A percentile compares a stretch with the other conserved stretches of the same genome.
Evolutionary conservation across 345 rosid genomes (phyloP).

Genomic region (Limnanthes douglasii): DNA sequence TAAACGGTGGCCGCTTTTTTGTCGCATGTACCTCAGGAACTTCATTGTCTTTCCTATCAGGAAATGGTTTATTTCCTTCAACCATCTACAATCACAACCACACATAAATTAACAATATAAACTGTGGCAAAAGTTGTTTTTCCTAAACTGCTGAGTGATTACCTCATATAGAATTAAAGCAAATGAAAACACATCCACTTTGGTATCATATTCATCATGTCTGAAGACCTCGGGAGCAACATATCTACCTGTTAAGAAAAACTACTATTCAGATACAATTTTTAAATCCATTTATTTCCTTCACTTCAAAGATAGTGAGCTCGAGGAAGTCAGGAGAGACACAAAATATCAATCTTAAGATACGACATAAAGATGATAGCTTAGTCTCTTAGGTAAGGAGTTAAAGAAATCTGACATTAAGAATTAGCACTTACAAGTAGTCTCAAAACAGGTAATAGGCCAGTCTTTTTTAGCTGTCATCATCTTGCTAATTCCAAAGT

Average conservation of each 20-base stretch:
- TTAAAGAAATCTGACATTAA: slow-evolving; percentile 1
- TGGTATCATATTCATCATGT: slow-evolving; percentile 62
- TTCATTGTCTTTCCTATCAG: slow-evolving; percentile 44
- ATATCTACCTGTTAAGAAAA: slow-evolving; percentile 46
- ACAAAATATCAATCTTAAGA: background rate
- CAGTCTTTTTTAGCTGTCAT: slow-evolving; percentile 75
- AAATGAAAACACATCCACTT: slow-evolving; percentile 92
- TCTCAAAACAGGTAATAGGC: slow-evolving; percentile 46
- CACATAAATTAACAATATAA: slow-evolving; percentile 6
- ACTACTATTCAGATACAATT: slow-evolving; percentile 1
- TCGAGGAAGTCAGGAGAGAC: background rate
- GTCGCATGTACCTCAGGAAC: slow-evolving; percentile 39
- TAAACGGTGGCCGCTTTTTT: slow-evolving; percentile 45
- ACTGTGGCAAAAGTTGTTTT: background rate
- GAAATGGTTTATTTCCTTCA: slow-evolving; percentile 71
- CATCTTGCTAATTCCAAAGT: slow-evolving; percentile 89
- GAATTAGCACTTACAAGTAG: slow-evolving; percentile 45
- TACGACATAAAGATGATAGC: background rate
- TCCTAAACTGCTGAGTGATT: too few relatives aligned
- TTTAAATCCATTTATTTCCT: background rate
- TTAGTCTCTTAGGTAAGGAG: slow-evolving; percentile 2
- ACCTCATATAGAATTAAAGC: slow-evolving; percentile 92
- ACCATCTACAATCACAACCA: slow-evolving; percentile 40
- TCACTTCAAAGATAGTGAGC: background rate
- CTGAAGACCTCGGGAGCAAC: slow-evolving; percentile 78